Conservation (phyloP, 1,284 basidiomycete species). For the Pterula multifida region DNA sequence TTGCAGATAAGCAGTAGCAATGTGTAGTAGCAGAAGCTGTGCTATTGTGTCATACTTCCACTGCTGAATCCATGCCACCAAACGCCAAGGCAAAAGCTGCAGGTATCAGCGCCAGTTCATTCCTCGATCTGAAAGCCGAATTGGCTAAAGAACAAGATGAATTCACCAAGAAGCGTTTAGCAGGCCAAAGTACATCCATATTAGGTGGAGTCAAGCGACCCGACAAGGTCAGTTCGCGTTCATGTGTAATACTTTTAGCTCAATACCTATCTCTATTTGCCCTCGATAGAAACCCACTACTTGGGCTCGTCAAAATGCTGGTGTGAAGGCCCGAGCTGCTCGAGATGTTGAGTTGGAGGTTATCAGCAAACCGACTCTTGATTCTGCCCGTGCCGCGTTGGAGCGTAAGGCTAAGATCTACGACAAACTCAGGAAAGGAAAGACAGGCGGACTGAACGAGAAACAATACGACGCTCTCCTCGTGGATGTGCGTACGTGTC, state of each 20-base stretch:
- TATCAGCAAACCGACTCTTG: slow-evolving; percentile 53
- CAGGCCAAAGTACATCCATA: slow-evolving; percentile 35
- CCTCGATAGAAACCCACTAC: slow-evolving; percentile 48
- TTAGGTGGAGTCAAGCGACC: slow-evolving; percentile 46
- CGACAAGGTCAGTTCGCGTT: slow-evolving; percentile 42
- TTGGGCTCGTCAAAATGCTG: slow-evolving; percentile 65
- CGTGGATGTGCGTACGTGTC: slow-evolving; percentile 62
- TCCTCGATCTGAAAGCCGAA: slow-evolving; percentile 68
- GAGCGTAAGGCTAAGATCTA: slow-evolving; percentile 79
- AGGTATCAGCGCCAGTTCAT: slow-evolving; percentile 57
- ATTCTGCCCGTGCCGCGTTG: slow-evolving; percentile 53
- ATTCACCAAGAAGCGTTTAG: slow-evolving; percentile 44
- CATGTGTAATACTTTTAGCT: not conserved
- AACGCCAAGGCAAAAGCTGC: slow-evolving; percentile 46
- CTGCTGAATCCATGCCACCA: not conserved
- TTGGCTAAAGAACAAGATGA: slow-evolving; percentile 56
- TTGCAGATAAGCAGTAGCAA: no score
- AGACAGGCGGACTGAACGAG: slow-evolving; percentile 69
- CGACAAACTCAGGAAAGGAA: slow-evolving; percentile 69
- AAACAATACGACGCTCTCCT: slow-evolving; percentile 64
- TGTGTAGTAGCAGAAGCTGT: not conserved
- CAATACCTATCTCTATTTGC: not conserved
- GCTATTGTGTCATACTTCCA: not conserved
- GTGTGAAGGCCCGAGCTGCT: slow-evolving; percentile 45
- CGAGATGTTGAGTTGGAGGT: slow-evolving; percentile 59